Evolutionary conservation across 805 yeast species (phyloP).

Genomic region (Candida morakotiae): DNA sequence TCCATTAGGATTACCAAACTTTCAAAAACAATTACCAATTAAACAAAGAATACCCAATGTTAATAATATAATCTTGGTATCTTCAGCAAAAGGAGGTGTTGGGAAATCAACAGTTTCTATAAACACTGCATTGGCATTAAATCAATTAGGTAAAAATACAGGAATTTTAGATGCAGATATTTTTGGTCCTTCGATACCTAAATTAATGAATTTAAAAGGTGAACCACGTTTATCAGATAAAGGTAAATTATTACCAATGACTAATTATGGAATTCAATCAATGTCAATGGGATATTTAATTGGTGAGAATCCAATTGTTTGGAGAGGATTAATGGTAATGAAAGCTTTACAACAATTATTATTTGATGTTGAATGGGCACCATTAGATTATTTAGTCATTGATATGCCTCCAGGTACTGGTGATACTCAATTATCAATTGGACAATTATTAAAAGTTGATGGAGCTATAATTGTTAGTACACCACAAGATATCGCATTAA

Average conservation of each 20-base stretch:
- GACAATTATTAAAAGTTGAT: conserved; percentile 69
- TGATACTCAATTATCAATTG: conserved; percentile 78
- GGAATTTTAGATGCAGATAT: conserved; percentile 79
- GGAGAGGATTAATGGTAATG: conserved; percentile 87
- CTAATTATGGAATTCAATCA: conserved; percentile 71
- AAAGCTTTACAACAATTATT: conserved; percentile 82
- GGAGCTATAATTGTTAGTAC: conserved; percentile 84
- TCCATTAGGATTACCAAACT: conserved; percentile 37
- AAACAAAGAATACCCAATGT: conserved; percentile 58
- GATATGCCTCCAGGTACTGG: conserved; percentile 95
- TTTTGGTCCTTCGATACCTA: conserved; percentile 83
- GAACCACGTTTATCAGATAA: conserved; percentile 55
- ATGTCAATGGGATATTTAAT: conserved; percentile 90
- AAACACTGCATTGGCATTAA: conserved; percentile 63
- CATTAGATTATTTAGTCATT: conserved; percentile 62
- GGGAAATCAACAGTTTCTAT: conserved; percentile 75
- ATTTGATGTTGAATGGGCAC: conserved; percentile 75
- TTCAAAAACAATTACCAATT: conserved; percentile 47
- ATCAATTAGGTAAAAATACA: conserved; percentile 47
- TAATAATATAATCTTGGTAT: conserved; percentile 55
- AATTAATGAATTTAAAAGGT: conserved; percentile 60
- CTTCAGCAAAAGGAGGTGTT: conserved; percentile 80
- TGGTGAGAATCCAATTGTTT: conserved; percentile 64
- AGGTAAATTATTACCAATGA: conserved; percentile 62
- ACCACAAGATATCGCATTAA: conserved; percentile 79